Percentiles rank a stretch among this genome's conserved stretches.
These are phyloP conservation scores for Marasmius sp. DNA, from an alignment of 1,284 basidiomycete genomes.

Conservation along the genomic window DNA sequence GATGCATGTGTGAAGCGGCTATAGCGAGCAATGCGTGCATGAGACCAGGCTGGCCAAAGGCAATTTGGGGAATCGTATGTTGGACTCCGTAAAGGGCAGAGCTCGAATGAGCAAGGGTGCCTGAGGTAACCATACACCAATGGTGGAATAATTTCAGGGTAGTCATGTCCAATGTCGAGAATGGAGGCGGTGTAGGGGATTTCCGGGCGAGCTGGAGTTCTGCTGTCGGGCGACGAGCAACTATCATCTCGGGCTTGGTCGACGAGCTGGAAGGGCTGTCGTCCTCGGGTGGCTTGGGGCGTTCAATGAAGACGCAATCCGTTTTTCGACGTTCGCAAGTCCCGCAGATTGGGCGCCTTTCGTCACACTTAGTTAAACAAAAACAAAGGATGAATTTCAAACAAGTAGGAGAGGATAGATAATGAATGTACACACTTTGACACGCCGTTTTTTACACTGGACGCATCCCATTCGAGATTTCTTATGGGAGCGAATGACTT, in stretches of 20 bases:
- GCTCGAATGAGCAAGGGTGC: not conserved
- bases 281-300: not conserved
- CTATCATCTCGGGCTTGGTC: not conserved
- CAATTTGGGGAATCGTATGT: not conserved
- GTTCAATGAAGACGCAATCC: not conserved
- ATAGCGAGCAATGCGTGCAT: not conserved
- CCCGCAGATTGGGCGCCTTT: not conserved
- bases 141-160: not conserved
- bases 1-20: not conserved
- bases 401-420: not conserved
- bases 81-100: not conserved
- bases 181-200: not conserved
- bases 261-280: not conserved
- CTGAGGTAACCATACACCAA: not conserved
- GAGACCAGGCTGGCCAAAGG: not conserved
- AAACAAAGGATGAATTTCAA: not conserved
- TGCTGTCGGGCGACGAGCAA: not conserved
- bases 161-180: not conserved
- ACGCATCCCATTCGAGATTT: not conserved
- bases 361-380: not conserved
- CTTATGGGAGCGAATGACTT: not conserved
- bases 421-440: not conserved
- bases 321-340: not conserved
- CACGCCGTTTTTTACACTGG: not conserved
- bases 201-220: not conserved